phyloP scores from a whole-genome alignment of 2,329 filamentous ascomycete genomes.

The Sarocladium brachiariae region DNA sequence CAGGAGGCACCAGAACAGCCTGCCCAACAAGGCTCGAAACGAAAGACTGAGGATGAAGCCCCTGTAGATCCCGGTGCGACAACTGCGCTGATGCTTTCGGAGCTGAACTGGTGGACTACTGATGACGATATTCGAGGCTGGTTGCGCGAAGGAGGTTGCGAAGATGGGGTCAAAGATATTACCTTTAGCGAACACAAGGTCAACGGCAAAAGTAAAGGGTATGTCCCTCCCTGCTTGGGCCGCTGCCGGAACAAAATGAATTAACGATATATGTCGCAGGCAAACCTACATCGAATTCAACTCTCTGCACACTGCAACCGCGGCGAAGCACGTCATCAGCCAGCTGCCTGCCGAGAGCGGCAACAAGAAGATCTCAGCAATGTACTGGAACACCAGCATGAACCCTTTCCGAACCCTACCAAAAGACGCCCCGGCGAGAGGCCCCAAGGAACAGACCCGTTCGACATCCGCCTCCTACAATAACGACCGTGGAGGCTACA shows the following conservation, averaged over 20 bases:
- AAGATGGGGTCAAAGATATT: slow-evolving; percentile 82
- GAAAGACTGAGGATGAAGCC: slow-evolving; percentile 53
- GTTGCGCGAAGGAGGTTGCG: slow-evolving; percentile 70
- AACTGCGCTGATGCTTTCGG: slow-evolving; percentile 75
- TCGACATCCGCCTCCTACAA: slow-evolving; percentile 45
- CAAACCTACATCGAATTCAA: slow-evolving; percentile 81
- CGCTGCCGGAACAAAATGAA: too few species aligned
- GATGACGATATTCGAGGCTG: slow-evolving; percentile 92
- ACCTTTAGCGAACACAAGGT: slow-evolving; percentile 99
- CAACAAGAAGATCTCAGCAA: slow-evolving; percentile 64
- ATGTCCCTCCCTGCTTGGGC: slow-evolving; percentile 34
- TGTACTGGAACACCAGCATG: slow-evolving; percentile 66
- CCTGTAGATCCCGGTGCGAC: slow-evolving; percentile 54
- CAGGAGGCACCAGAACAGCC: slow-evolving; percentile 22
- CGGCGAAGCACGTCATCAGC: slow-evolving; percentile 77
- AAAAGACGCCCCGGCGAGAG: slow-evolving; percentile 67
- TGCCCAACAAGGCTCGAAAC: slow-evolving; percentile 46
- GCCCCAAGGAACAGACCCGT: slow-evolving; percentile 54
- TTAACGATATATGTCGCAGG: slow-evolving; percentile 24
- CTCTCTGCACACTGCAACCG: slow-evolving; percentile 77
- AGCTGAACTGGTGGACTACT: slow-evolving; percentile 93
- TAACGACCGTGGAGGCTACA: slow-evolving; percentile 36
- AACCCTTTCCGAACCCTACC: slow-evolving; percentile 91
- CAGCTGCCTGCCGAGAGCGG: slow-evolving; percentile 44
- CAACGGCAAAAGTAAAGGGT: slow-evolving; percentile 98